A percentile compares a stretch with the other conserved stretches of the same genome.
Evolutionary conservation across 768 basidiomycete genomes (phyloP).

Genomic region (Paxillus involutus): DNA sequence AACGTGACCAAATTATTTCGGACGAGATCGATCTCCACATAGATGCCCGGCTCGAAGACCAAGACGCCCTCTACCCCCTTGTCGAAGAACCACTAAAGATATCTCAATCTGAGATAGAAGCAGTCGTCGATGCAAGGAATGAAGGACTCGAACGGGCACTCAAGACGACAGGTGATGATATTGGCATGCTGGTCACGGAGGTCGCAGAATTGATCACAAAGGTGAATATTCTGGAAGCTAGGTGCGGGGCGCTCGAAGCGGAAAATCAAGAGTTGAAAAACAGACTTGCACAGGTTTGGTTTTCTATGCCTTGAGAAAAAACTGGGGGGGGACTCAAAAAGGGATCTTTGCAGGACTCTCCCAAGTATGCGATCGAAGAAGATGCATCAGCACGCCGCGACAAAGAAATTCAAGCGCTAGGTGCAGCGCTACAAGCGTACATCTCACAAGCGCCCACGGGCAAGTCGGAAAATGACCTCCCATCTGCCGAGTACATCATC

Average conservation of each 20-base stretch:
- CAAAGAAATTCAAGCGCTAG: constrained; percentile 30
- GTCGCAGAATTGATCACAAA: constrained; percentile 33
- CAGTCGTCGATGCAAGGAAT: constrained; percentile 24
- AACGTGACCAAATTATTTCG: constrained; percentile 30
- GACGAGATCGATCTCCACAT: constrained; percentile 32
- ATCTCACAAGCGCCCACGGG: constrained; percentile 26
- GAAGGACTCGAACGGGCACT: constrained; percentile 15
- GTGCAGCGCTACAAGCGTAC: constrained; percentile 30
- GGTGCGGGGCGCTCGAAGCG: constrained; percentile 20
- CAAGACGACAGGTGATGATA: constrained; percentile 25
- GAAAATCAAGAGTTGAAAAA: constrained; percentile 29
- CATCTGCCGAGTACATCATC: constrained; percentile 30
- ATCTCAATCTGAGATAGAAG: constrained; percentile 23
- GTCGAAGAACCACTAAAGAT: constrained; percentile 14
- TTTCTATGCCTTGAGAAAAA: not conserved
- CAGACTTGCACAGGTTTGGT: constrained; percentile 26
- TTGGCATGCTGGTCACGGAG: constrained; percentile 30
- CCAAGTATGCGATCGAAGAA: constrained; percentile 11
- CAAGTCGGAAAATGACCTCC: constrained; percentile 14
- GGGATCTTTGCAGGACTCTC: constrained; percentile 9
- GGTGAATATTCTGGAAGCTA: constrained; percentile 21
- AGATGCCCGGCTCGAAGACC: constrained; percentile 28
- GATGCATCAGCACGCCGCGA: constrained; percentile 17
- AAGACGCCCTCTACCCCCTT: constrained; percentile 21
- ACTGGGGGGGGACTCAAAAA: not conserved